phyloP scores from a whole-genome alignment of 148 eudicot genomes.

The Beta vulgaris region DNA sequence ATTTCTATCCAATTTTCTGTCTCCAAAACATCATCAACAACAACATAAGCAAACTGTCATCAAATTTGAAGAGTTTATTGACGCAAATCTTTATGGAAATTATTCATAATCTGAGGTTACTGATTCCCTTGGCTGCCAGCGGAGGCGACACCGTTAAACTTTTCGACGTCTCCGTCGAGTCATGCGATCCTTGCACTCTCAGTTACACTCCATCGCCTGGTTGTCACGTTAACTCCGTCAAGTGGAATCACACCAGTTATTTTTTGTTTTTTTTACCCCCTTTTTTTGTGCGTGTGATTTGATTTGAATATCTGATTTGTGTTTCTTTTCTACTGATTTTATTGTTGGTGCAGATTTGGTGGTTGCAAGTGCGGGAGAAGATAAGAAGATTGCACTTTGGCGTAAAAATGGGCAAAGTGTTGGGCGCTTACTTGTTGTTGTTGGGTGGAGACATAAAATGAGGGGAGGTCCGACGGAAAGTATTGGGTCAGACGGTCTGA shows the following conservation, averaged over 20 bases:
- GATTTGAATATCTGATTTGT: neutral
- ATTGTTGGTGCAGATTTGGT: conserved; percentile 68
- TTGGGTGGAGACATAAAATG: no score
- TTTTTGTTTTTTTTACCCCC: no score
- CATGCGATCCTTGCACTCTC: conserved; percentile 78
- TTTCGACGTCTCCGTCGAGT: conserved; percentile 67
- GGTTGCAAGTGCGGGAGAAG: conserved; percentile 95
- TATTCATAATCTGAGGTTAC: no score
- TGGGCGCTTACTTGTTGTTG: no score
- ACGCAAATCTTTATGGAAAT: no score
- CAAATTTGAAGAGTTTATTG: no score
- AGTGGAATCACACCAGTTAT: conserved; percentile 98
- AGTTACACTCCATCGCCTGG: conserved; percentile 73
- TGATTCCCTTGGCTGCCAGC: conserved; percentile 71
- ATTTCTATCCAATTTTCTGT: no score
- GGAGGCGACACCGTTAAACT: conserved; percentile 93
- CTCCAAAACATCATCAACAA: no score
- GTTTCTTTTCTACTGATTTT: neutral
- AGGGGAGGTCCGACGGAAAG: no score
- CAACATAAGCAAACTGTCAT: no score
- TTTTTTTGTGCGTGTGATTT: neutral
- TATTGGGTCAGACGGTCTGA: no score
- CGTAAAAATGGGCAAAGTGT: conserved; percentile 72
- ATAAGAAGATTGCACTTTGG: conserved; percentile 76
- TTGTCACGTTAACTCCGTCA: conserved; percentile 61